Evolutionary conservation across 129 eudicot genomes (phyloP).

Genomic region (Flaveria bidentis): DNA sequence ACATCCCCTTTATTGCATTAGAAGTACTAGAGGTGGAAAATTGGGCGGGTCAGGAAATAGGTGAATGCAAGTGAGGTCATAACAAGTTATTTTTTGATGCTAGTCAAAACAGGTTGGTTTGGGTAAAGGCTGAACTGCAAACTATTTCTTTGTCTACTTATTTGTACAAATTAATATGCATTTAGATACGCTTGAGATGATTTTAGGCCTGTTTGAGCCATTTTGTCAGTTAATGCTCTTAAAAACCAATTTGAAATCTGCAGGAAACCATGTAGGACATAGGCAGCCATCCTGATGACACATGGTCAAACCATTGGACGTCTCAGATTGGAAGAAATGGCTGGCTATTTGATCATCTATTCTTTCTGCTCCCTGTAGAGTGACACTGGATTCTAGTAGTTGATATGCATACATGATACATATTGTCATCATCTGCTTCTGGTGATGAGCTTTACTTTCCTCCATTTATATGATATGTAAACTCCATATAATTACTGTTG

Average conservation of each 20-base stretch:
- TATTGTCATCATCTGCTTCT: not conserved
- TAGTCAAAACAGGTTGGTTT: not conserved
- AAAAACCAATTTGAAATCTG: not conserved
- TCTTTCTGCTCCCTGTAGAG: slow-evolving; percentile 3
- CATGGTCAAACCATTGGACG: not conserved
- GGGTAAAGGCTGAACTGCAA: not conserved
- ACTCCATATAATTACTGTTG: slow-evolving; percentile 11
- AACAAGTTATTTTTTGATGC: not conserved
- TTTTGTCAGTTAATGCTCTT: not conserved
- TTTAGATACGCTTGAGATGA: too few relatives aligned
- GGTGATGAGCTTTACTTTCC: not conserved
- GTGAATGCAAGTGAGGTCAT: not conserved
- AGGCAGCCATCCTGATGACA: not conserved
- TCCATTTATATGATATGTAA: not conserved
- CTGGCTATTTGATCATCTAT: slow-evolving; percentile 16
- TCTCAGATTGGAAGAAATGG: not conserved
- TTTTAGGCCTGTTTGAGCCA: too few relatives aligned
- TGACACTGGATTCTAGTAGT: not conserved
- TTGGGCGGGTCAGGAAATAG: too few relatives aligned
- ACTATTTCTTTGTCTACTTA: not conserved
- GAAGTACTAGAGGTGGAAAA: not conserved
- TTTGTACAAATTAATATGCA: not conserved
- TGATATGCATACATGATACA: not conserved
- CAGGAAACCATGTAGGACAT: slow-evolving; percentile 17
- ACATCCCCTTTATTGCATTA: not conserved